Conservation (phyloP, 495 filamentous ascomycete genomes). For the Aspergillus affinis region DNA sequence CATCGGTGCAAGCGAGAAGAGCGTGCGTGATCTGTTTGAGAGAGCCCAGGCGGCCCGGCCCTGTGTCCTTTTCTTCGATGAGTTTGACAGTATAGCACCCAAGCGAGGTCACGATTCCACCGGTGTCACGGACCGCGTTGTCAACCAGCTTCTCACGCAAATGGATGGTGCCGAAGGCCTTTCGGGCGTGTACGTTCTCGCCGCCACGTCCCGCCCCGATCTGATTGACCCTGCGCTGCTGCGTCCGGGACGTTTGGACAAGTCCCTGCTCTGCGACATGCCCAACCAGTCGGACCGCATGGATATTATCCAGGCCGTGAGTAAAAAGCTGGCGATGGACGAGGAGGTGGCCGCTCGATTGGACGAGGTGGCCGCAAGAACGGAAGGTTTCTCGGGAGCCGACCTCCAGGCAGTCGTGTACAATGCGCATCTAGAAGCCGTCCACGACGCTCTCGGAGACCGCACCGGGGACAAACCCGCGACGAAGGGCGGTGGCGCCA, state of each 20-base stretch:
- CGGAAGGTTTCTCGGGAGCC: conserved; percentile 91
- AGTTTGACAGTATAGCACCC: conserved; percentile 95
- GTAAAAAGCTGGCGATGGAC: conserved; percentile 70
- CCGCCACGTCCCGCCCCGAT: conserved; percentile 87
- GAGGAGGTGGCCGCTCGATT: conserved; percentile 53
- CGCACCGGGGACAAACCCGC: conserved; percentile 43
- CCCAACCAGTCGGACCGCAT: conserved; percentile 73
- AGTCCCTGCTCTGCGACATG: conserved; percentile 85
- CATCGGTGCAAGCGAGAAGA: conserved; percentile 94
- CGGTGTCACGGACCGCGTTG: conserved; percentile 95
- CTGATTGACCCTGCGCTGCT: conserved; percentile 91
- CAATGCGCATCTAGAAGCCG: conserved; percentile 94
- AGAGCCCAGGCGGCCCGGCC: conserved; percentile 85
- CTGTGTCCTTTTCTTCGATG: conserved; percentile 95
- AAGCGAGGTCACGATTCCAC: conserved; percentile 96
- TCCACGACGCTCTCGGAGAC: conserved; percentile 85
- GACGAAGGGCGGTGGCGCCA: conserved; percentile 29
- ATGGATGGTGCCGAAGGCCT: conserved; percentile 98
- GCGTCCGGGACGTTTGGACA: conserved; percentile 86
- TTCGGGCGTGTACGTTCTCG: conserved; percentile 91
- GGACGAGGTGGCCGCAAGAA: conserved; percentile 68
- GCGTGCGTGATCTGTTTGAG: conserved; percentile 90
- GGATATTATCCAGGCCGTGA: conserved; percentile 83
- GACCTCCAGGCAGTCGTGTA: conserved; percentile 94
- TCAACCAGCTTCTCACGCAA: conserved; percentile 95